Evolutionary conservation across 805 yeast species (phyloP), one percentile per base, ranked within the genome.

Genomic region (Kodamaea kaohsiungensis): DNA sequence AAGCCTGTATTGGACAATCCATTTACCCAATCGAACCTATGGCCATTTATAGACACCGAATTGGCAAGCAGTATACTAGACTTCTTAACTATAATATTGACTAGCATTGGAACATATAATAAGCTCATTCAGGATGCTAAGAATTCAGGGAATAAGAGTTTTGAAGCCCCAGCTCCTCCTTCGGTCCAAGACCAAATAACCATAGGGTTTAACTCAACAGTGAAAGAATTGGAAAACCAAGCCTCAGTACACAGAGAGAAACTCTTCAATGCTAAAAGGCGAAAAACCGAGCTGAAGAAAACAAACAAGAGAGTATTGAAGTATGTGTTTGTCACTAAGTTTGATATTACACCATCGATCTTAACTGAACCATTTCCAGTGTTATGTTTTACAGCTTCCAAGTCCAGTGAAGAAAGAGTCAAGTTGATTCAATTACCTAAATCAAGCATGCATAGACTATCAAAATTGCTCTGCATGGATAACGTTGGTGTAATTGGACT

Each of bases 1-100:
- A 85, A 82, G 65, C 89, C 91, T 0, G 70, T 87, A 1, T 69
- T 87, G 17, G 86, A 85, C 27, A 84, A 83, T 56, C 90, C 91
- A 2, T 85, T 73, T 61, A 79, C 87, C 0, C 77, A 76, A 49
- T 72, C 79, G 7, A 68, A 62, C 38, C 33, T 61, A 53, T 76
- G 80, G 69, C 77, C 81, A 6, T 71, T 72, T 62, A 61, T 75
- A 1, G 78, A 75, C 9, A 79, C 75, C 6, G 65, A 66, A 4
- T 51, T 68, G 1, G 77, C 77, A 8, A 49, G 61, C 30, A 71
- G 72, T 47, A 63, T 81, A n/a, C 53, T 78, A 2, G 76, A 78
- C 10, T 64, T 68, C 19, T 59, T 78, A 8, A 58, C 65, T 3
- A 60, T 68, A 2, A 54, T 78, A 7, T 62, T 81, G 16, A 59